These are phyloP conservation scores for Botrytis galanthina DNA, from an alignment of 2,329 filamentous ascomycete genomes.

Conservation along the genomic window DNA sequence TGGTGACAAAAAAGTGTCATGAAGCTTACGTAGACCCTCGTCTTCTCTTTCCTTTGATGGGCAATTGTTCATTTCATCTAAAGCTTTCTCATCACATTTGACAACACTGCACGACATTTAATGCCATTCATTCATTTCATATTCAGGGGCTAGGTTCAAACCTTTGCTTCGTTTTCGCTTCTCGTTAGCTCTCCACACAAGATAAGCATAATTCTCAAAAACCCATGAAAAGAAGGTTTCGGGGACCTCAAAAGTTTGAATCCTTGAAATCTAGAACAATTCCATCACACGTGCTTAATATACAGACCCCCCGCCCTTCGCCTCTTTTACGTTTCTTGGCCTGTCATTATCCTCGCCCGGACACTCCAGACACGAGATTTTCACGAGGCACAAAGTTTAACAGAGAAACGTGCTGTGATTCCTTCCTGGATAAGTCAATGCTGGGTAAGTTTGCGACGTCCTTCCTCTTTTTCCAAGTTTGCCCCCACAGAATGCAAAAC, in stretches of 20 bases:
- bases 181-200: background rate
- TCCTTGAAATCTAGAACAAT: background rate
- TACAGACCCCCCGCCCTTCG: background rate
- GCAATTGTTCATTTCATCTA: background rate
- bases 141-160: background rate
- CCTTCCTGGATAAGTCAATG: background rate
- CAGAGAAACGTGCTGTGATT: background rate
- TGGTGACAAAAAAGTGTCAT: background rate
- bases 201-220: slow-evolving; percentile 1
- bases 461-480: background rate
- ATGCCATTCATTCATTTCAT: background rate
- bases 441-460: background rate
- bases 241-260: background rate
- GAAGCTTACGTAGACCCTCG: slow-evolving; percentile 8
- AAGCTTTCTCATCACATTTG: background rate
- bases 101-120: slow-evolving; percentile 9
- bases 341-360: background rate
- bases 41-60: background rate
- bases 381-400: background rate
- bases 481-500: background rate
- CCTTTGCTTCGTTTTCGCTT: background rate
- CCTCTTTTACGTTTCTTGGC: background rate
- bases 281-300: slow-evolving; percentile 7
- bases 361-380: slow-evolving; percentile 3
- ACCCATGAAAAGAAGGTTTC: background rate